Conservation (phyloP, 2,329 filamentous ascomycete species). For the Neofusicoccum parvum region DNA sequence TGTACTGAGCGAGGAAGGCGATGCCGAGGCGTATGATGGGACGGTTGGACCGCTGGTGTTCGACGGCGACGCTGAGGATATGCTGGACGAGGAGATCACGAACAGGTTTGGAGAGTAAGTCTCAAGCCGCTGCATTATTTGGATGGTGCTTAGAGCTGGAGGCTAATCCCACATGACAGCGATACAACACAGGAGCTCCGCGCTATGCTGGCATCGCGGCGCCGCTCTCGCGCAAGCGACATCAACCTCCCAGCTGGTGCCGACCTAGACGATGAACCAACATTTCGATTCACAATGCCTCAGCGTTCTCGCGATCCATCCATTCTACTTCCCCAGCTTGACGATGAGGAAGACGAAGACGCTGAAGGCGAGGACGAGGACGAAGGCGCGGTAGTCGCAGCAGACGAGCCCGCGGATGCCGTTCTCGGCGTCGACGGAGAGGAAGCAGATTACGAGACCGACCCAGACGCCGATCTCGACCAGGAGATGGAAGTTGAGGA, state of each 20-base stretch:
- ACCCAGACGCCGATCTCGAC: constrained; percentile 13
- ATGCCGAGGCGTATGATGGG: constrained; percentile 42
- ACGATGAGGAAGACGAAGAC: constrained; percentile 15
- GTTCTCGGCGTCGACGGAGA: constrained; percentile 20
- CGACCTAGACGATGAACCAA: constrained; percentile 36
- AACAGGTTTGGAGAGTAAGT: constrained; percentile 40
- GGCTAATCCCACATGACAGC: neutral
- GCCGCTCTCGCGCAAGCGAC: constrained; percentile 22
- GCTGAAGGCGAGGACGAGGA: constrained; percentile 25
- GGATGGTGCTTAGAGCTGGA: constrained; percentile 21
- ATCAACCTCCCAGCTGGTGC: neutral
- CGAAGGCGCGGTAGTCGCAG: constrained; percentile 32
- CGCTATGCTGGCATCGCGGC: constrained; percentile 19
- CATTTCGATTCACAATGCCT: constrained; percentile 42
- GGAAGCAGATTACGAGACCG: constrained; percentile 26
- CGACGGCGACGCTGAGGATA: constrained; percentile 35
- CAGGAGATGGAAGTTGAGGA: constrained; percentile 16
- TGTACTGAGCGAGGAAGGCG: constrained; percentile 31
- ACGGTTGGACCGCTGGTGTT: constrained; percentile 43
- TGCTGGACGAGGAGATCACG: constrained; percentile 37
- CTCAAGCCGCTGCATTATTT: constrained; percentile 35
- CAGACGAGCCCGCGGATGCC: constrained; percentile 29
- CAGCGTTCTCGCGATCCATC: constrained; percentile 33
- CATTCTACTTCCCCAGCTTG: constrained; percentile 21
- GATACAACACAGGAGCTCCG: constrained; percentile 24